Evolutionary conservation across 805 yeast species (phyloP).

Genomic region (Cyberlindnera maclurae): DNA sequence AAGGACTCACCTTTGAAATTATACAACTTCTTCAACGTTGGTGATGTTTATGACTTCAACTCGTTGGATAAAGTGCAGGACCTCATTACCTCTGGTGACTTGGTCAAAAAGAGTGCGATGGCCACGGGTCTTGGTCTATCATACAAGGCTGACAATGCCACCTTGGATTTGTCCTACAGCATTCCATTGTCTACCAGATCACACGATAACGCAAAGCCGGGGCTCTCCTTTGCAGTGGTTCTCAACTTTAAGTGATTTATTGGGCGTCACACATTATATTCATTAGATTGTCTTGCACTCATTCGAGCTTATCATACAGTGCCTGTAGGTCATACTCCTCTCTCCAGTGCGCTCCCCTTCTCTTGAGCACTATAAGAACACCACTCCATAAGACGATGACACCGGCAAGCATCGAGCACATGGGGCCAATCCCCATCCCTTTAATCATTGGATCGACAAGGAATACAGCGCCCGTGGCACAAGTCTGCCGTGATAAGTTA

Average conservation of each 20-base stretch:
- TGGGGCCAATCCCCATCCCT: slow-evolving; percentile 66
- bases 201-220: slow-evolving; percentile 43
- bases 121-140: slow-evolving; percentile 46
- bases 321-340: slow-evolving; percentile 52
- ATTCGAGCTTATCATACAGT: slow-evolving; percentile 41
- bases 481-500: slow-evolving; percentile 61
- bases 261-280: too few species aligned
- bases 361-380: slow-evolving; percentile 41
- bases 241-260: slow-evolving; percentile 29
- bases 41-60: slow-evolving; percentile 34
- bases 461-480: slow-evolving; percentile 75
- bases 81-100: slow-evolving; percentile 16
- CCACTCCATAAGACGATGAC: slow-evolving; percentile 38
- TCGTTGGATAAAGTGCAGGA: slow-evolving; percentile 14
- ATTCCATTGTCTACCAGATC: slow-evolving; percentile 43
- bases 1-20: slow-evolving; percentile 43
- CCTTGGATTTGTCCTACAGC: slow-evolving; percentile 47
- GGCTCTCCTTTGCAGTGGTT: slow-evolving; percentile 48
- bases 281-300: not conserved
- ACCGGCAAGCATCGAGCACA: slow-evolving; percentile 61
- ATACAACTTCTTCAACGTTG: slow-evolving; percentile 56
- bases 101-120: slow-evolving; percentile 31
- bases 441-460: slow-evolving; percentile 60
- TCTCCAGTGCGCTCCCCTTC: slow-evolving; percentile 54
- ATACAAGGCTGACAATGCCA: slow-evolving; percentile 46